These are phyloP conservation scores for Trametes pubescens DNA, from an alignment of 1,284 basidiomycete species.

Conservation along the genomic window DNA sequence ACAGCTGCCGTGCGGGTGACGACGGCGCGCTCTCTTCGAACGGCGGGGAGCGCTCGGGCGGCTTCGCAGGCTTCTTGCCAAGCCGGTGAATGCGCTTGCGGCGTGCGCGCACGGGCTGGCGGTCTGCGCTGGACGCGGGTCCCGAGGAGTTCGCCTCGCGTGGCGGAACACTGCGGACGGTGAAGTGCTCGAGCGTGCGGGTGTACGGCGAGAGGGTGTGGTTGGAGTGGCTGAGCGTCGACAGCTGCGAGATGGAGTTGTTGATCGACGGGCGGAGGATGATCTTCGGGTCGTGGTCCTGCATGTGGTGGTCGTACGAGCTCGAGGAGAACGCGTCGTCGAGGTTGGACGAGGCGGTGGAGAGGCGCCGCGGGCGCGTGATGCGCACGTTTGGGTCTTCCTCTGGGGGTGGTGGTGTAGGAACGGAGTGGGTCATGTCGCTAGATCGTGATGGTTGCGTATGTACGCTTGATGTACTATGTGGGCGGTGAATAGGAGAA, in stretches of 20 bases:
- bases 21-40: conserved; percentile 28
- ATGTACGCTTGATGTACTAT: conserved; percentile 43
- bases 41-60: conserved; percentile 21
- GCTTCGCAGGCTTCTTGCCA: conserved; percentile 49
- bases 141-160: conserved; percentile 47
- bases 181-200: conserved; percentile 87
- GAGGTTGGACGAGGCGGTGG: conserved; percentile 49
- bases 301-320: conserved; percentile 49
- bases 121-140: conserved; percentile 46
- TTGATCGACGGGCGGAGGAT: conserved; percentile 74
- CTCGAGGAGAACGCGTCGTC: conserved; percentile 47
- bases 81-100: conserved; percentile 80
- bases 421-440: conserved; percentile 43
- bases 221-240: conserved; percentile 85
- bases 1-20: conserved; percentile 49
- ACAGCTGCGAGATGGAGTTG: conserved; percentile 82
- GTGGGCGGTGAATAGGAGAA: conserved; percentile 38
- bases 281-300: conserved; percentile 62
- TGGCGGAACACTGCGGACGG: conserved; percentile 85
- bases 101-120: conserved; percentile 72
- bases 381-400: conserved; percentile 39
- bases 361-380: conserved; percentile 38
- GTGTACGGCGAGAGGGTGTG: conserved; percentile 94
- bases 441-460: conserved; percentile 43
- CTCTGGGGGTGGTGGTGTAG: conserved; percentile 43